A percentile compares a stretch with the other conserved stretches of the same genome.
Evolutionary conservation across 106 monocot species (phyloP).

Genomic region (Dendrobium huoshanense): DNA sequence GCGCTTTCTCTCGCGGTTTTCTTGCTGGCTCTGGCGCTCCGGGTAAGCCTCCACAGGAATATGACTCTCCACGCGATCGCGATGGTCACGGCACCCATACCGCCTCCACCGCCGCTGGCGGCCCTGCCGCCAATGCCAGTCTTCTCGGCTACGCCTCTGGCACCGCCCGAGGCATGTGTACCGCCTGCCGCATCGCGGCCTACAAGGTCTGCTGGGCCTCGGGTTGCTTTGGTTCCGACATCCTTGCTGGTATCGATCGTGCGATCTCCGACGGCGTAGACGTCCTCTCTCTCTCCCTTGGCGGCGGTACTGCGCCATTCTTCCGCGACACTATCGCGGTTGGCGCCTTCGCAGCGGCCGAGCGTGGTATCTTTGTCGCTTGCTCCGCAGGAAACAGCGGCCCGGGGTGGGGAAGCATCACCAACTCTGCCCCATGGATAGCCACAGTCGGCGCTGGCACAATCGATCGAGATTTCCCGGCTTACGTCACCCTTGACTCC

Average conservation of each 20-base stretch:
- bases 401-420: constrained; percentile 24
- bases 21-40: constrained; percentile 8
- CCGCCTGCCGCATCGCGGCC: constrained; percentile 31
- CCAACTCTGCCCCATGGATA: constrained; percentile 58
- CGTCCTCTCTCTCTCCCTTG: constrained; percentile 63
- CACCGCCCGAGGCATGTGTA: constrained; percentile 29
- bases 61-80: constrained; percentile 23
- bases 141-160: constrained; percentile 34
- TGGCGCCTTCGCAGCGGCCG: constrained; percentile 40
- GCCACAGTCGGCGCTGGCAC: constrained; percentile 63
- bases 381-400: constrained; percentile 67
- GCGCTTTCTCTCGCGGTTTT: constrained; percentile 48
- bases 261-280: constrained; percentile 57
- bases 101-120: constrained; percentile 28
- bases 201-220: constrained; percentile 64
- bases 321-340: constrained; percentile 48
- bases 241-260: constrained; percentile 55
- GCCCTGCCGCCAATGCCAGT: constrained; percentile 24
- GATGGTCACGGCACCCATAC: constrained; percentile 53
- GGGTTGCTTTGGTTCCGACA: constrained; percentile 66
- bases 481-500: constrained; percentile 25
- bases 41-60: constrained; percentile 1
- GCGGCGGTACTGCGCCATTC: constrained; percentile 43
- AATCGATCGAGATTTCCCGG: constrained; percentile 57
- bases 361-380: constrained; percentile 48